These are phyloP conservation scores for Balakata baccata DNA, from an alignment of 345 rosid species.

Conservation along the genomic window DNA sequence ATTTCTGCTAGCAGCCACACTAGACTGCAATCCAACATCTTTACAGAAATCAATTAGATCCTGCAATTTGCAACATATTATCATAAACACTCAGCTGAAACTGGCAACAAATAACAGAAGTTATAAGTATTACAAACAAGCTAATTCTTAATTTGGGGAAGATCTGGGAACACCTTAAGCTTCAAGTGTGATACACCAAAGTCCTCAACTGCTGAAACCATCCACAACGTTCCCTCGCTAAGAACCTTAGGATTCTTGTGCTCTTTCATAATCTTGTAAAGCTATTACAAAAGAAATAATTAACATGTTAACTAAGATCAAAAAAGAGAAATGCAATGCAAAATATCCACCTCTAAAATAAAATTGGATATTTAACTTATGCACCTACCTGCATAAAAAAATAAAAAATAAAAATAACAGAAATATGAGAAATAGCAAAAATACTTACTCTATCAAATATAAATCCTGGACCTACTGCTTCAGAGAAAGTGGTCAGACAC, in stretches of 20 bases:
- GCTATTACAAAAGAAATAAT: constrained; percentile 39
- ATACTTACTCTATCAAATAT: constrained; percentile 80
- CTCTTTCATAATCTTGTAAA: constrained; percentile 90
- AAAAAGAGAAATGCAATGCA: not conserved
- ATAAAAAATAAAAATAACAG: no score
- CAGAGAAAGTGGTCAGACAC: constrained; percentile 81
- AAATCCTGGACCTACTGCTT: constrained; percentile 99
- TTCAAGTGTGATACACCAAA: constrained; percentile 86
- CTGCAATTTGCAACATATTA: constrained; percentile 38
- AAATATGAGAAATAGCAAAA: not conserved
- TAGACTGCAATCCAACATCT: constrained; percentile 94
- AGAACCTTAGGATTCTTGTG: constrained; percentile 99
- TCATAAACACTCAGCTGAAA: constrained; percentile 14
- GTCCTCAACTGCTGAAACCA: constrained; percentile 94
- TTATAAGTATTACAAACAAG: not conserved
- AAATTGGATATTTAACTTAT: not conserved
- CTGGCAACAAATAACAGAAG: not conserved
- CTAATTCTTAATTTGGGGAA: not conserved
- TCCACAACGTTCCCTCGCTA: constrained; percentile 92
- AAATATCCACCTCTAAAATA: not conserved
- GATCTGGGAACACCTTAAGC: constrained; percentile 59
- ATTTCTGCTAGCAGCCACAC: constrained; percentile 97
- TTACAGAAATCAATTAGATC: constrained; percentile 94
- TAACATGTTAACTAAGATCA: not conserved
- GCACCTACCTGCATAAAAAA: not conserved